phyloP scores from a whole-genome alignment of 2,329 filamentous ascomycete species.

The Botrytis aclada region DNA sequence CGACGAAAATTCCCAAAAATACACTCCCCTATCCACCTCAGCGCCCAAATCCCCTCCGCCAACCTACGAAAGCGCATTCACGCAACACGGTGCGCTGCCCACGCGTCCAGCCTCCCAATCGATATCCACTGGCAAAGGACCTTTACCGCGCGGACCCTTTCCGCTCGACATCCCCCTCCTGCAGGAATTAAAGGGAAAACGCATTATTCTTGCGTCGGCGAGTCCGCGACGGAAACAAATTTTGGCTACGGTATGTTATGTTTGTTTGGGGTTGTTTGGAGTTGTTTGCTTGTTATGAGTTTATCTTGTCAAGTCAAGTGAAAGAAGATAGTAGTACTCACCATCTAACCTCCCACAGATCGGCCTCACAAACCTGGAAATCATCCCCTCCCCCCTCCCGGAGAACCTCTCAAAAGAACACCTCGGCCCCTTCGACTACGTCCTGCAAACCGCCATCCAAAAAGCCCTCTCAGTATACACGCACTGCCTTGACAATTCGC shows the following conservation, averaged over 20 bases:
- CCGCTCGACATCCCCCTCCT: slow-evolving; percentile 80
- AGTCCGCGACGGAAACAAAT: slow-evolving; percentile 83
- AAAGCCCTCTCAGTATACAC: slow-evolving; percentile 72
- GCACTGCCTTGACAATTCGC: slow-evolving; percentile 41
- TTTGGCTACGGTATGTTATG: slow-evolving; percentile 59
- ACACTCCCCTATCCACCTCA: background rate
- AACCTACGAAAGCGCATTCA: slow-evolving; percentile 31
- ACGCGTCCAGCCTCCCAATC: slow-evolving; percentile 23
- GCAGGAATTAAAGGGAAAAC: slow-evolving; percentile 68
- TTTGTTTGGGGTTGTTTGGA: no score
- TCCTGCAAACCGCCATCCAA: slow-evolving; percentile 76
- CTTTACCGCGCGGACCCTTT: slow-evolving; percentile 46
- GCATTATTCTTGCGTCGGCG: slow-evolving; percentile 85
- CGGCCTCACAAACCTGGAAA: slow-evolving; percentile 77
- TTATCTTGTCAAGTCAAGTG: no score
- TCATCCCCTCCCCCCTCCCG: slow-evolving; percentile 76
- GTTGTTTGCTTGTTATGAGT: background rate
- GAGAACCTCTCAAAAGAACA: slow-evolving; percentile 78
- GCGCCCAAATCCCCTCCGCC: slow-evolving; percentile 26
- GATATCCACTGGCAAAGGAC: slow-evolving; percentile 21
- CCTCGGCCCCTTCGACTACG: slow-evolving; percentile 84
- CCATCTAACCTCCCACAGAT: slow-evolving; percentile 53
- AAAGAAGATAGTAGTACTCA: no score
- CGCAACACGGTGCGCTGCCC: slow-evolving; percentile 31
- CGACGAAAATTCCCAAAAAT: background rate